phyloP scores from a whole-genome alignment of 1,284 basidiomycete genomes.

The Puccinia triticina region DNA sequence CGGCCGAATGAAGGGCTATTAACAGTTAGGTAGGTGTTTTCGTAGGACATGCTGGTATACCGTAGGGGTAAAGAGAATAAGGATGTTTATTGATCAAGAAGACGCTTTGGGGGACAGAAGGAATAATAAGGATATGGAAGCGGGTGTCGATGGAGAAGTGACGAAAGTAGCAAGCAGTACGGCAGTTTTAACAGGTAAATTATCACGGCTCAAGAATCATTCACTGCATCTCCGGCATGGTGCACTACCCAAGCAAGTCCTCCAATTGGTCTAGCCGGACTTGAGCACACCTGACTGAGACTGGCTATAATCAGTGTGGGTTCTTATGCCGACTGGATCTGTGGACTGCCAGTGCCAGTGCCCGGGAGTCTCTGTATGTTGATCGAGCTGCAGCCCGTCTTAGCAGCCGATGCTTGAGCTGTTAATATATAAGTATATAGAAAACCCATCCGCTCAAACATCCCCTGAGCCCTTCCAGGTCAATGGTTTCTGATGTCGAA shows the following conservation, averaged over 20 bases:
- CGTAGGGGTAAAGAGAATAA: not conserved
- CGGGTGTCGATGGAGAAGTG: slow-evolving; percentile 1
- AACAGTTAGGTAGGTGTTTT: slow-evolving; percentile 33
- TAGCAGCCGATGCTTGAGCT: not conserved
- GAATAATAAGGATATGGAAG: slow-evolving; percentile 14
- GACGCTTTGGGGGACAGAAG: slow-evolving; percentile 21
- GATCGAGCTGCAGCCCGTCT: slow-evolving; percentile 16
- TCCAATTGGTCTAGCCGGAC: slow-evolving; percentile 20
- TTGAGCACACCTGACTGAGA: slow-evolving; percentile 8
- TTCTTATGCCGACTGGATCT: slow-evolving; percentile 3
- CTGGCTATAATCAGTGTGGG: slow-evolving; percentile 19
- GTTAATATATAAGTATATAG: not conserved
- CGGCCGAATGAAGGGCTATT: slow-evolving; percentile 39
- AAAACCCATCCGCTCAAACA: not conserved
- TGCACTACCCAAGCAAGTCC: slow-evolving; percentile 19
- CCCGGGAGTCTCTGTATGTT: not conserved
- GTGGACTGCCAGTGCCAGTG: not conserved
- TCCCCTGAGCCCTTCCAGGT: not conserved
- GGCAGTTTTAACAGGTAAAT: slow-evolving; percentile 12
- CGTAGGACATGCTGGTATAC: slow-evolving; percentile 33
- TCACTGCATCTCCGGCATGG: slow-evolving; percentile 12
- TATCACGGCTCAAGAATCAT: slow-evolving; percentile 9
- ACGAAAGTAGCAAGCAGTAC: not conserved
- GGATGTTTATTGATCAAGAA: slow-evolving; percentile 22
- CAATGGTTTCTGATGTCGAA: not conserved